Evolutionary conservation across 805 yeast species (phyloP).

Genomic region (Kregervanrija fluxuum): DNA sequence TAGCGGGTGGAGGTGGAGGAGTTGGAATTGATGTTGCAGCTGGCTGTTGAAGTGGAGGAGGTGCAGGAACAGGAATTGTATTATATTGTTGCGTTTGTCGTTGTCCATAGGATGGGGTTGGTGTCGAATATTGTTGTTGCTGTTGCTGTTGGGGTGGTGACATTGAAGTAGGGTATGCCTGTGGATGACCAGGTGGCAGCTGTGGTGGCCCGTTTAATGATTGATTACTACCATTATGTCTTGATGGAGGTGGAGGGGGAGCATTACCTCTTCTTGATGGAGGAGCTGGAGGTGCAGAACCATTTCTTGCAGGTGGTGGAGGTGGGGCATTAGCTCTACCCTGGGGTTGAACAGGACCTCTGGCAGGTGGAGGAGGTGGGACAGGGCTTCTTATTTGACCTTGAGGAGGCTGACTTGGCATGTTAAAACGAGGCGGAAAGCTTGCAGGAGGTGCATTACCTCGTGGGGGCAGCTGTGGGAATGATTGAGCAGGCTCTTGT

Average conservation of each 20-base stretch:
- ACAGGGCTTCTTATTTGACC: slow-evolving; percentile 1
- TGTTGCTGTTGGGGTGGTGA: slow-evolving; percentile 27
- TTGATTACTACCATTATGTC: slow-evolving; percentile 6
- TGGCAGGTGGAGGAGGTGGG: slow-evolving; percentile 21
- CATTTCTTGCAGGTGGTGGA: slow-evolving; percentile 22
- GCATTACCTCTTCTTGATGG: slow-evolving; percentile 20
- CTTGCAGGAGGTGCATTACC: slow-evolving; percentile 1
- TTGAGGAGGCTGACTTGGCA: slow-evolving; percentile 3
- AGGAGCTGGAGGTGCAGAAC: slow-evolving; percentile 30
- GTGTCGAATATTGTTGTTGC: slow-evolving; percentile 1
- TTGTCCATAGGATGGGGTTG: slow-evolving; percentile 2
- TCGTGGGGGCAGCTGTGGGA: slow-evolving; percentile 1
- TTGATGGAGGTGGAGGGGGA: slow-evolving; percentile 18
- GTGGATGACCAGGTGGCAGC: slow-evolving; percentile 18
- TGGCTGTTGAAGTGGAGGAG: slow-evolving; percentile 24
- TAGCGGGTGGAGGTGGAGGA: slow-evolving; percentile 18
- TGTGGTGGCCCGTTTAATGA: slow-evolving; percentile 2
- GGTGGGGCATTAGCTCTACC: slow-evolving; percentile 17
- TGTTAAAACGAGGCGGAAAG: slow-evolving; percentile 1
- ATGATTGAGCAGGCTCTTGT: slow-evolving; percentile 5
- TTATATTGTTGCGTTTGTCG: too few relatives aligned
- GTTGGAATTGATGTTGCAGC: slow-evolving; percentile 10
- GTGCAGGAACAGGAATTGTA: slow-evolving; percentile 14
- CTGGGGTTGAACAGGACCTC: slow-evolving; percentile 19
- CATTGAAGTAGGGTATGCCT: slow-evolving; percentile 29